A percentile compares a stretch with the other conserved stretches of the same genome.
These are phyloP conservation scores for Theobroma cacao DNA, from an alignment of 345 rosid genomes.

Conservation along the genomic window DNA sequence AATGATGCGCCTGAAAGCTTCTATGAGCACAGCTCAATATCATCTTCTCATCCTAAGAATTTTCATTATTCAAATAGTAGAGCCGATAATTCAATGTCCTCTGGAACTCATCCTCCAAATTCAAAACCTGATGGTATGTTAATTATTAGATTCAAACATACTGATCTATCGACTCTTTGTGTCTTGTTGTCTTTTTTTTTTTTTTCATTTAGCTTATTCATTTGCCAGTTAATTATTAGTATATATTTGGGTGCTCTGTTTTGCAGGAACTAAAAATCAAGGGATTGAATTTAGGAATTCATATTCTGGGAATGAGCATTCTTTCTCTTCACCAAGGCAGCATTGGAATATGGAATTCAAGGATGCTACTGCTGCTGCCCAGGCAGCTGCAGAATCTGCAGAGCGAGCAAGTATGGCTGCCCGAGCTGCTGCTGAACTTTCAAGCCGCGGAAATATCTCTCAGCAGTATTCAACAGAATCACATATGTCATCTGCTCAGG, in stretches of 20 bases:
- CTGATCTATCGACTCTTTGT: neutral
- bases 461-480: constrained; percentile 42
- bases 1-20: constrained; percentile 26
- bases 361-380: constrained; percentile 92
- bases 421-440: constrained; percentile 88
- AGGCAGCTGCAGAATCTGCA: constrained; percentile 95
- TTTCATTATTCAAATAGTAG: constrained; percentile 26
- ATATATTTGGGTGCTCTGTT: neutral
- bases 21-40: constrained; percentile 28
- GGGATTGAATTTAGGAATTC: constrained; percentile 38
- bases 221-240: constrained; percentile 5
- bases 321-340: constrained; percentile 28
- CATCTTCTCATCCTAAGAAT: constrained; percentile 34
- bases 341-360: constrained; percentile 69
- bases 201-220: neutral
- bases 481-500: constrained; percentile 26
- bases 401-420: constrained; percentile 98
- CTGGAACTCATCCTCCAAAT: constrained; percentile 32
- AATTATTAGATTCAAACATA: constrained; percentile 3
- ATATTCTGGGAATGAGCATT: constrained; percentile 31
- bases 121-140: constrained; percentile 38
- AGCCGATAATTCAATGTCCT: constrained; percentile 8
- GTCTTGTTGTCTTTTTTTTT: neutral
- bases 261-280: constrained; percentile 44
- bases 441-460: constrained; percentile 50